Percentiles rank a stretch among this genome's conserved stretches.
Evolutionary conservation across 2,329 filamentous ascomycete genomes (phyloP).

Genomic region (Trichoderma pleuroti): DNA sequence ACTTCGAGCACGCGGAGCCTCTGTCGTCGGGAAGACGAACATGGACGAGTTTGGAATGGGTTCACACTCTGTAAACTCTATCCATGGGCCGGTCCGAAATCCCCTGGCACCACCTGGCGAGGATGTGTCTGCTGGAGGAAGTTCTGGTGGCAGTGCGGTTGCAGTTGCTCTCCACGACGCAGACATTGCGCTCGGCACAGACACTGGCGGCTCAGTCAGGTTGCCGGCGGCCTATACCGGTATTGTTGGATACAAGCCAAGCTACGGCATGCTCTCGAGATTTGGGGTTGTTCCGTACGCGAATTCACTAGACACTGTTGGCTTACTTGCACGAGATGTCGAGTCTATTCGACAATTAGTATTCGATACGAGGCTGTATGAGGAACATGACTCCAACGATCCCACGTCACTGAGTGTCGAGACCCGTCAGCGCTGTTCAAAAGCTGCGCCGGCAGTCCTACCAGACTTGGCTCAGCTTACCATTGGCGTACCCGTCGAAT

Average conservation of each 20-base stretch:
- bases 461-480: conserved; percentile 36
- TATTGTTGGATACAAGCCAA: conserved; percentile 83
- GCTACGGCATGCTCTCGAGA: conserved; percentile 81
- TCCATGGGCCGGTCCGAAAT: conserved; percentile 62
- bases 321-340: conserved; percentile 61
- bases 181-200: conserved; percentile 75
- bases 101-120: conserved; percentile 35
- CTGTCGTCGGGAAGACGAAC: conserved; percentile 76
- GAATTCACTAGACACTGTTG: conserved; percentile 89
- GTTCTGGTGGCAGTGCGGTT: conserved; percentile 89
- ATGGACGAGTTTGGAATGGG: conserved; percentile 98
- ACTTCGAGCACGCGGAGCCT: conserved; percentile 59
- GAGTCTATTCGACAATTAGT: conserved; percentile 49
- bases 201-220: conserved; percentile 86
- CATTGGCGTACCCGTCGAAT: conserved; percentile 66
- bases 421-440: conserved; percentile 51
- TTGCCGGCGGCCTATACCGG: conserved; percentile 85
- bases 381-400: conserved; percentile 63
- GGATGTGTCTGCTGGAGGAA: conserved; percentile 71
- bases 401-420: conserved; percentile 64
- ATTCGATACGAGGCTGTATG: conserved; percentile 46
- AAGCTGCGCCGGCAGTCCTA: conserved; percentile 25
- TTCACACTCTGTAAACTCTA: conserved; percentile 72
- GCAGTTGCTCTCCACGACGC: conserved; percentile 64
- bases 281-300: conserved; percentile 88